phyloP scores from a whole-genome alignment of 192 early-diverging fungal genomes.

The Physocladia obscura region DNA sequence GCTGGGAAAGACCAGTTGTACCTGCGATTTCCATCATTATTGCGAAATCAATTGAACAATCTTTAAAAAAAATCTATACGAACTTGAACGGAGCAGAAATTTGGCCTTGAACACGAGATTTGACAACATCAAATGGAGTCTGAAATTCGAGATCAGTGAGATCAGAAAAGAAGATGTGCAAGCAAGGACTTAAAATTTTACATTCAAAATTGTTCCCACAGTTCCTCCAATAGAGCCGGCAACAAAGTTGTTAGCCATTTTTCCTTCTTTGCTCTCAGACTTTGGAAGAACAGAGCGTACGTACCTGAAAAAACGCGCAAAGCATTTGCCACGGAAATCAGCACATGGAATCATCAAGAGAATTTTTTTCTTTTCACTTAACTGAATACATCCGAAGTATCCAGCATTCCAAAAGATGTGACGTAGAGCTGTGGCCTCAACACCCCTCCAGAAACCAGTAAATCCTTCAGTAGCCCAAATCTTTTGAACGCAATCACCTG shows the following conservation, averaged over 20 bases:
- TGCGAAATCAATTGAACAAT: neutral
- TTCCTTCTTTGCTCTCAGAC: conserved; percentile 74
- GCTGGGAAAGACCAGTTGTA: conserved; percentile 89
- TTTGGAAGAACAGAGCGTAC: conserved; percentile 76
- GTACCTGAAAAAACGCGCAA: conserved; percentile 38
- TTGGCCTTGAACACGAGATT: conserved; percentile 91
- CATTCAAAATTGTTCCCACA: conserved; percentile 86
- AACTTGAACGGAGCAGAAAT: conserved; percentile 68
- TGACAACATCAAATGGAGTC: conserved; percentile 95
- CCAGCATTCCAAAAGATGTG: conserved; percentile 97
- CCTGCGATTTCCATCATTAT: neutral
- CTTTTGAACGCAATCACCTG: conserved; percentile 74
- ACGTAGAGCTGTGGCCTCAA: conserved; percentile 92
- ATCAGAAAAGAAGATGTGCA: conserved; percentile 94
- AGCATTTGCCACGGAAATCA: no score
- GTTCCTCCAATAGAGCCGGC: conserved; percentile 92
- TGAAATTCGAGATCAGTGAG: conserved; percentile 39
- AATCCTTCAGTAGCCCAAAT: conserved; percentile 79
- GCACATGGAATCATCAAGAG: no score
- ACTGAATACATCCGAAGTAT: conserved; percentile 77
- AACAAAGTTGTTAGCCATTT: conserved; percentile 81
- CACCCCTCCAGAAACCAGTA: conserved; percentile 82
- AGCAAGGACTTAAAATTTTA: conserved; percentile 47
- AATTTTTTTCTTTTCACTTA: no score
- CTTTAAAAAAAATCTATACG: neutral